These are phyloP conservation scores for Fusarium foetens DNA, from an alignment of 2,329 filamentous ascomycete species.

Conservation along the genomic window DNA sequence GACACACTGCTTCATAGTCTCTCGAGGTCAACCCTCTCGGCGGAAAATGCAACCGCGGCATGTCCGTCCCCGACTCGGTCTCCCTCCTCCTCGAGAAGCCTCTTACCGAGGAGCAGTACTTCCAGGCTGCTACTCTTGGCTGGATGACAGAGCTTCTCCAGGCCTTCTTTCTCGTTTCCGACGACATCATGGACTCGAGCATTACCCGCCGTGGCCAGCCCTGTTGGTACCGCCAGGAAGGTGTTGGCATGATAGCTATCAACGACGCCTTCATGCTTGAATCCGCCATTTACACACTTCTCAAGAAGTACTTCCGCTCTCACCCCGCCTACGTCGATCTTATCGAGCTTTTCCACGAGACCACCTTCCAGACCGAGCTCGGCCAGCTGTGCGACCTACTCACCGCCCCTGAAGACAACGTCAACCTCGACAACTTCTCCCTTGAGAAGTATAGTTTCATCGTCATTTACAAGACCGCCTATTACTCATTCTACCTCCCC, in stretches of 20 bases:
- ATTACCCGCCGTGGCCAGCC: slow-evolving; percentile 94
- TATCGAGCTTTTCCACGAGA: slow-evolving; percentile 95
- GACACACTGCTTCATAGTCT: slow-evolving; percentile 55
- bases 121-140: slow-evolving; percentile 85
- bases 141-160: slow-evolving; percentile 99
- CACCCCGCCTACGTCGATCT: slow-evolving; percentile 92
- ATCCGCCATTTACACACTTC: slow-evolving; percentile 85
- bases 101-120: slow-evolving; percentile 85
- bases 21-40: slow-evolving; percentile 87
- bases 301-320: slow-evolving; percentile 92
- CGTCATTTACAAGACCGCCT: slow-evolving; percentile 99
- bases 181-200: slow-evolving; percentile 98
- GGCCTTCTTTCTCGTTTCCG: slow-evolving; percentile 97
- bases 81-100: slow-evolving; percentile 78
- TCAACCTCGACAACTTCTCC: slow-evolving; percentile 95
- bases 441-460: slow-evolving; percentile 97
- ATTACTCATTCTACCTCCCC: slow-evolving; percentile 99
- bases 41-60: slow-evolving; percentile 98
- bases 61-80: slow-evolving; percentile 94
- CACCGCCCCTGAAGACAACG: slow-evolving; percentile 92
- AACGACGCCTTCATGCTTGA: slow-evolving; percentile 99
- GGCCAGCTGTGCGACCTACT: slow-evolving; percentile 95
- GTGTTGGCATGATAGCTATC: slow-evolving; percentile 95
- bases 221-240: slow-evolving; percentile 93
- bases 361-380: slow-evolving; percentile 91